These are phyloP conservation scores for Trebouxia sp. DNA, from an alignment of 139 green algal genomes.

Conservation along the genomic window DNA sequence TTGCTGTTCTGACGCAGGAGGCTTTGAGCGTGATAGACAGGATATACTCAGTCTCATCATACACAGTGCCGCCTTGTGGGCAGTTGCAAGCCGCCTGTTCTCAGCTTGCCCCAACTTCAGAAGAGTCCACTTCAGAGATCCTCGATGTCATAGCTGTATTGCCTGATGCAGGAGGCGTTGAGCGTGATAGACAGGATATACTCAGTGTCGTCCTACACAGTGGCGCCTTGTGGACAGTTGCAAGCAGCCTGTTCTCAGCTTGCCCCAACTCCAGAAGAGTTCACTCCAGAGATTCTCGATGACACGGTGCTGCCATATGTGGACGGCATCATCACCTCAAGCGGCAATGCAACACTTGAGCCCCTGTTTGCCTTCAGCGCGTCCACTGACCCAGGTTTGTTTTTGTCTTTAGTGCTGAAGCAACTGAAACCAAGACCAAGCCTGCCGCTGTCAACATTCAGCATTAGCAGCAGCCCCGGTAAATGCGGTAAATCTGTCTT, in stretches of 20 bases:
- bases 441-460: no score
- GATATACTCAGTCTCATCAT: no score
- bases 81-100: no score
- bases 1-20: no score
- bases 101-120: no score
- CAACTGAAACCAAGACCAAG: no score
- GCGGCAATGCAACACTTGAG: constrained; percentile 33
- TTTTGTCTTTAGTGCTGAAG: no score
- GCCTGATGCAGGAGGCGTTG: constrained; percentile 52
- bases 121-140: no score
- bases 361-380: constrained; percentile 55
- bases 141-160: not conserved
- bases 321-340: not conserved
- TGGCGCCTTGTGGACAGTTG: constrained; percentile 65
- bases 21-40: no score
- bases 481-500: no score
- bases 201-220: constrained; percentile 51
- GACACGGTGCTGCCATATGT: constrained; percentile 31
- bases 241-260: constrained; percentile 42
- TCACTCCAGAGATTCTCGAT: not conserved
- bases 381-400: constrained; percentile 38
- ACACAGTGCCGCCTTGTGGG: no score
- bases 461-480: no score
- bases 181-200: constrained; percentile 64
- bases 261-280: not conserved